These are phyloP conservation scores for Dictyostelium brefeldianum DNA, from an alignment of 78 protist species.

Conservation along the genomic window DNA sequence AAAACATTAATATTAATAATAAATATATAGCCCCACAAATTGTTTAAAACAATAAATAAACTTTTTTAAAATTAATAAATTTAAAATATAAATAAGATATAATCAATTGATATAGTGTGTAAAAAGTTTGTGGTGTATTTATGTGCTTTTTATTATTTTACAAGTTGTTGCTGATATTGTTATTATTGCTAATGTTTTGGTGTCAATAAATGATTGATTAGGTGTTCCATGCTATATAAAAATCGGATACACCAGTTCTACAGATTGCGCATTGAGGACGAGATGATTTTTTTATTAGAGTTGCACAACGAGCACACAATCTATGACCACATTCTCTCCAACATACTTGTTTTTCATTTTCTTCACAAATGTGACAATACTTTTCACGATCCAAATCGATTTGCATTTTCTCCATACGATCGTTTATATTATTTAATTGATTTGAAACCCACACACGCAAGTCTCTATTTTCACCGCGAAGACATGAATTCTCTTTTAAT, in stretches of 20 bases:
- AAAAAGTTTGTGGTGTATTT: too few relatives aligned
- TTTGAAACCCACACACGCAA: slow-evolving; percentile 26
- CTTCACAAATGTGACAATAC: slow-evolving; percentile 58
- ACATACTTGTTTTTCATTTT: slow-evolving; percentile 67
- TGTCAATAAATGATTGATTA: too few relatives aligned
- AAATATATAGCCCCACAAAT: too few relatives aligned
- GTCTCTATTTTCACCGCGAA: slow-evolving; percentile 32
- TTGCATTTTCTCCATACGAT: slow-evolving; percentile 32
- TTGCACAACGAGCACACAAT: slow-evolving; percentile 62
- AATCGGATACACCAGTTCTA: background rate
- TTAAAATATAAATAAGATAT: too few relatives aligned
- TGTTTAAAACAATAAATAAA: too few relatives aligned
- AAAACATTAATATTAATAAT: too few relatives aligned
- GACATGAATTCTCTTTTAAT: slow-evolving; percentile 15
- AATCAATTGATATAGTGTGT: too few relatives aligned
- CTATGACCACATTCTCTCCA: slow-evolving; percentile 73
- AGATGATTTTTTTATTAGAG: background rate
- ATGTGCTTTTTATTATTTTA: too few relatives aligned
- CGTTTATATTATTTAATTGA: slow-evolving; percentile 18
- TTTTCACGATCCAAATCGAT: slow-evolving; percentile 69
- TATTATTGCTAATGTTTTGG: too few relatives aligned
- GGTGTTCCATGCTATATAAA: slow-evolving; percentile 19
- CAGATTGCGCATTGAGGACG: slow-evolving; percentile 61
- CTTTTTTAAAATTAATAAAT: too few relatives aligned
- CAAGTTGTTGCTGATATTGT: too few relatives aligned